A percentile compares a stretch with the other conserved stretches of the same genome.
phyloP scores from a whole-genome alignment of 2,329 filamentous ascomycete genomes.

The Xylaria sp. region DNA sequence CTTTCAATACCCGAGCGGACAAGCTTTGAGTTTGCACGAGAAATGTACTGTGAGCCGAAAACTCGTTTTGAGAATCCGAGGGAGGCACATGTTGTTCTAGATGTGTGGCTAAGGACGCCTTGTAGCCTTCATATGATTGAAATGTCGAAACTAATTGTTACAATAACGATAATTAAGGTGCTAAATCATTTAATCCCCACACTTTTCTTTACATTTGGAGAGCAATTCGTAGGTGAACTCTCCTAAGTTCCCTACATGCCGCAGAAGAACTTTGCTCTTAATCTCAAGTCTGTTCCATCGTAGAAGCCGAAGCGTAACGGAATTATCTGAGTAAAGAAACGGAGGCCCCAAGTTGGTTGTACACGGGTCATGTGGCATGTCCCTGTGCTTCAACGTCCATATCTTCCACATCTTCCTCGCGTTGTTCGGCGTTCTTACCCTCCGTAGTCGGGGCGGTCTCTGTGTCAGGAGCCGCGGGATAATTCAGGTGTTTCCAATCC shows the following conservation, averaged over 20 bases:
- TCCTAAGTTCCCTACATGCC: background rate
- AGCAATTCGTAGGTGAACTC: background rate
- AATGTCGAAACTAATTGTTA: background rate
- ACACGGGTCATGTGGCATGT: conserved; percentile 24
- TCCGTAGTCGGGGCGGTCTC: conserved; percentile 45
- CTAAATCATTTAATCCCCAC: background rate
- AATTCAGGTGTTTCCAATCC: conserved; percentile 90
- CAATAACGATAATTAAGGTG: background rate
- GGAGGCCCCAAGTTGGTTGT: background rate
- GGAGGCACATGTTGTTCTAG: background rate
- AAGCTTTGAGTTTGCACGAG: background rate
- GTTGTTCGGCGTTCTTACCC: conserved; percentile 47
- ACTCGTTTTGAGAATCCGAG: background rate
- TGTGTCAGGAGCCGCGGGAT: conserved; percentile 54
- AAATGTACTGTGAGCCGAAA: background rate
- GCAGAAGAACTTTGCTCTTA: background rate
- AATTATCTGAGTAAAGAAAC: background rate
- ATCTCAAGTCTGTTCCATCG: background rate
- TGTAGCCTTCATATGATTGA: background rate
- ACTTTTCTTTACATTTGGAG: background rate
- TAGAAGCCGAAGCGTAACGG: background rate
- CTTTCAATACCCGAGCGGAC: background rate
- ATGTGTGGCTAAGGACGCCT: background rate
- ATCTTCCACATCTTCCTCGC: conserved; percentile 45
- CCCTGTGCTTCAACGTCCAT: conserved; percentile 33